Evolutionary conservation across 2,329 filamentous ascomycete genomes (phyloP), one percentile per base, ranked within the genome.

Genomic region (Didymella segeticola): DNA sequence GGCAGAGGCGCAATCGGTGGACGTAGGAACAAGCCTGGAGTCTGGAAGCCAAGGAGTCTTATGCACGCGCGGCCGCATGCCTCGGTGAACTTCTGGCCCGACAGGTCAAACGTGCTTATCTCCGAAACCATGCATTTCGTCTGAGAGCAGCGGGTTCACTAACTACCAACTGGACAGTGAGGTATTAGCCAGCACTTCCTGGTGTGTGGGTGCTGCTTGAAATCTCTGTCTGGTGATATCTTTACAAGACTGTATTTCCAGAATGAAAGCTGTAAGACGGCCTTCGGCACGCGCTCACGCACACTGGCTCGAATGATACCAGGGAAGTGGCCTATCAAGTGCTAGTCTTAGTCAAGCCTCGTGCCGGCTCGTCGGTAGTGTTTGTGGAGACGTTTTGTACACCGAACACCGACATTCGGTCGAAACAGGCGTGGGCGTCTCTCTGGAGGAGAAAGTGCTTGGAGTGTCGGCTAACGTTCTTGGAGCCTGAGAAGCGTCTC

Each of bases 11-110:
- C 50, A 43, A 43, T 47, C 38, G 27, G 43, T 31, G 17, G 51
- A 53, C 17, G 51, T 53, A 45, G 43, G 39, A 48, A 53, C 39
- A 53, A 53, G 51, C 45, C 20, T 48, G 51, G 31, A 39, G 51
- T 38, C 51, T 53, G 45, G 38, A 34, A 43, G 51, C 51, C 51
- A 53, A 48, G 51, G 39, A 8, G 33, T 48, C 51, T 53, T 53
- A 38, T 43, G 43, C 43, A 39, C 48, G 50, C 31, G 50, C 43
- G 43, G 43, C 43, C 49, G 49, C 25, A 36, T 43, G 37, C 25
- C 11, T 41, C 31, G 23, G 30, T 33, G 25, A 34, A 15, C 43
- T 38, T 29, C 43, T 53, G 31, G 10, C 30, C 31, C 27, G 33
- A 27, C 11, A 31, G 7, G 22, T 34, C 15, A 17, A 17, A 33